These are phyloP conservation scores for Microbotryum violaceum DNA, from an alignment of 1,284 basidiomycete species.

Conservation along the genomic window DNA sequence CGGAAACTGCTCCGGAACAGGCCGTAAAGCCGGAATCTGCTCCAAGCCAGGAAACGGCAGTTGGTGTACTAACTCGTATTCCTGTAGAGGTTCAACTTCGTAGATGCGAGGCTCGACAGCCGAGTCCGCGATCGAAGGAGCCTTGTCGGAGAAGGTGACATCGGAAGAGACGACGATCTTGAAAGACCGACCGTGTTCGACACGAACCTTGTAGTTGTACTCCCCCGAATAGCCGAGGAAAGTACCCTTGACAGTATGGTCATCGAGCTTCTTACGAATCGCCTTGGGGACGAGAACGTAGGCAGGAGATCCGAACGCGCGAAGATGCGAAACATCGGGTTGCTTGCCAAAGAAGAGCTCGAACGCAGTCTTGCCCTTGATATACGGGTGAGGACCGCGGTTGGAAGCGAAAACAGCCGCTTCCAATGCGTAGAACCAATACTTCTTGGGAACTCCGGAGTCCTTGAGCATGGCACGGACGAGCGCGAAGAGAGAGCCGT, in stretches of 20 bases:
- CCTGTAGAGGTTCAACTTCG: too few species aligned
- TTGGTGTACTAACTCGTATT: too few species aligned
- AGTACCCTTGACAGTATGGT: not conserved
- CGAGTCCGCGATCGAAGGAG: too few species aligned
- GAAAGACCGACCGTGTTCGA: too few species aligned
- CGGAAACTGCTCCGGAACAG: too few species aligned
- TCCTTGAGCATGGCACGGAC: constrained; percentile 4
- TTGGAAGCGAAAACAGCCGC: not conserved
- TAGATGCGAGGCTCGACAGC: too few species aligned
- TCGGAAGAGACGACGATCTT: too few species aligned
- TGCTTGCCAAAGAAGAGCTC: not conserved
- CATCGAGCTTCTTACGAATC: constrained; percentile 2
- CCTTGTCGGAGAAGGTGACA: too few species aligned
- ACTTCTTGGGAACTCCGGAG: not conserved
- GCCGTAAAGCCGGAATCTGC: too few species aligned
- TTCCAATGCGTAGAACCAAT: not conserved
- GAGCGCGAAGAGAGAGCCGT: not conserved
- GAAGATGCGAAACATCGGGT: not conserved
- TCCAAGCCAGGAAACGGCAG: too few species aligned
- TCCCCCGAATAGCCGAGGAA: not conserved
- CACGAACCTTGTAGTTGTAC: too few species aligned
- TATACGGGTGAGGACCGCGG: not conserved
- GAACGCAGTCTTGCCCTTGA: not conserved
- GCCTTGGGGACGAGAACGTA: not conserved
- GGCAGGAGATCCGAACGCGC: not conserved